Percentiles rank a stretch among this genome's conserved stretches.
These are phyloP conservation scores for Cercis canadensis DNA, from an alignment of 306 rosid genomes.

Conservation along the genomic window DNA sequence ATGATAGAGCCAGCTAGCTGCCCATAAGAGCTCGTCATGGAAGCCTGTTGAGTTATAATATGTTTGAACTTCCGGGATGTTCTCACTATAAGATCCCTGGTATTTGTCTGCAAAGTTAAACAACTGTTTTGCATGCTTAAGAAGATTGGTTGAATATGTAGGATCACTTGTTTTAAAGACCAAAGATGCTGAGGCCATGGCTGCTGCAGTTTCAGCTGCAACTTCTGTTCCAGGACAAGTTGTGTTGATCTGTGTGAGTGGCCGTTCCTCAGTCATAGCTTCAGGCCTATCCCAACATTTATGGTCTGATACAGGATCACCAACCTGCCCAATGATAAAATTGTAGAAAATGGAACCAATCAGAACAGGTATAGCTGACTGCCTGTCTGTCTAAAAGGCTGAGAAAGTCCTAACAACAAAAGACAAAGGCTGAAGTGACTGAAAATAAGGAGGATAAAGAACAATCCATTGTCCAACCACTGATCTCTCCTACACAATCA, in stretches of 20 bases:
- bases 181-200: constrained; percentile 98
- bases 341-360: constrained; percentile 25
- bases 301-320: constrained; percentile 80
- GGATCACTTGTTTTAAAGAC: constrained; percentile 70
- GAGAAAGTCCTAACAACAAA: constrained; percentile 9
- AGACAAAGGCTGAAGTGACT: constrained; percentile 8
- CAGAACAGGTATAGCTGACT: constrained; percentile 21
- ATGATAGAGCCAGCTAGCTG: constrained; percentile 96
- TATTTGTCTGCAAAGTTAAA: constrained; percentile 77
- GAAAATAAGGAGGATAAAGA: not conserved
- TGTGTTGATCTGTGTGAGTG: constrained; percentile 73
- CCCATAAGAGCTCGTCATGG: constrained; percentile 97
- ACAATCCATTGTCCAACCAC: constrained; percentile 17
- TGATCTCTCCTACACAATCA: not conserved
- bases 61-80: constrained; percentile 67
- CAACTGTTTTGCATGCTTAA: constrained; percentile 81
- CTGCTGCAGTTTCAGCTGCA: constrained; percentile 96
- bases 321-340: constrained; percentile 65
- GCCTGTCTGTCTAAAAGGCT: not conserved
- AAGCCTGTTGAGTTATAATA: constrained; percentile 94
- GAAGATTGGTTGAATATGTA: constrained; percentile 73
- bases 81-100: constrained; percentile 65
- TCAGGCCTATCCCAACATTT: constrained; percentile 94
- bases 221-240: constrained; percentile 87
- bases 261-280: constrained; percentile 68